phyloP scores from a whole-genome alignment of 2,329 filamentous ascomycete species.

The Penicillium sp. region DNA sequence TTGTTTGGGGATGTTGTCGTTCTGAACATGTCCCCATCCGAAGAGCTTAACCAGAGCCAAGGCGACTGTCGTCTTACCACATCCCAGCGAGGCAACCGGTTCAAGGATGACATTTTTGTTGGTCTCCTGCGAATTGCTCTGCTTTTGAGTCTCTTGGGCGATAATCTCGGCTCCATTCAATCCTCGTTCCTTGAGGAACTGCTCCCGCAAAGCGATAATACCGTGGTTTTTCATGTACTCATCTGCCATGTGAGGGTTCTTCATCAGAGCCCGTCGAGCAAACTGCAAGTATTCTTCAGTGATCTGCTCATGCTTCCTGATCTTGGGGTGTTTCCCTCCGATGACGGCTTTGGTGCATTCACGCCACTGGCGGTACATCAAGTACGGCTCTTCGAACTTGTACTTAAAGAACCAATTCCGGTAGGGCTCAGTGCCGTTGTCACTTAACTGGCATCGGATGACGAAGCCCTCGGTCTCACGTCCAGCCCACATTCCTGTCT shows the following conservation, averaged over 20 bases:
- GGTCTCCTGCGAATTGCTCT: slow-evolving; percentile 52
- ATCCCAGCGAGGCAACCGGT: slow-evolving; percentile 89
- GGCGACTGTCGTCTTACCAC: slow-evolving; percentile 92
- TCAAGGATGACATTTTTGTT: slow-evolving; percentile 73
- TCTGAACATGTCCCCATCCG: slow-evolving; percentile 89
- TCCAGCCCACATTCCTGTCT: slow-evolving; percentile 85
- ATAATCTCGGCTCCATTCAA: slow-evolving; percentile 88
- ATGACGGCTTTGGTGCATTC: slow-evolving; percentile 94
- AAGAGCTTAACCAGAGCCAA: slow-evolving; percentile 79
- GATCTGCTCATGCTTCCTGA: slow-evolving; percentile 83
- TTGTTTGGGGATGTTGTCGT: slow-evolving; percentile 87
- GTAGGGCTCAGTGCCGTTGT: slow-evolving; percentile 54
- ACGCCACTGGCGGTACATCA: slow-evolving; percentile 98
- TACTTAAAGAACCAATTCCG: slow-evolving; percentile 99
- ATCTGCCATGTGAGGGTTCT: slow-evolving; percentile 65
- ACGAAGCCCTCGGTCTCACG: slow-evolving; percentile 97
- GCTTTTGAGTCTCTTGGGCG: slow-evolving; percentile 56
- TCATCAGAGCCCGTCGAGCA: slow-evolving; percentile 69
- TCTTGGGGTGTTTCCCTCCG: slow-evolving; percentile 66
- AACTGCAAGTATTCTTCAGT: slow-evolving; percentile 88
- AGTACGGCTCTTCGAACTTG: slow-evolving; percentile 98
- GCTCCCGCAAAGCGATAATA: slow-evolving; percentile 86
- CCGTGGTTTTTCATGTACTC: slow-evolving; percentile 85
- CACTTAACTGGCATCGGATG: slow-evolving; percentile 73
- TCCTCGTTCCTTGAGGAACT: slow-evolving; percentile 79